A percentile compares a stretch with the other conserved stretches of the same genome.
phyloP scores from a whole-genome alignment of 2,329 filamentous ascomycete species.

The Monosporascus sp. region DNA sequence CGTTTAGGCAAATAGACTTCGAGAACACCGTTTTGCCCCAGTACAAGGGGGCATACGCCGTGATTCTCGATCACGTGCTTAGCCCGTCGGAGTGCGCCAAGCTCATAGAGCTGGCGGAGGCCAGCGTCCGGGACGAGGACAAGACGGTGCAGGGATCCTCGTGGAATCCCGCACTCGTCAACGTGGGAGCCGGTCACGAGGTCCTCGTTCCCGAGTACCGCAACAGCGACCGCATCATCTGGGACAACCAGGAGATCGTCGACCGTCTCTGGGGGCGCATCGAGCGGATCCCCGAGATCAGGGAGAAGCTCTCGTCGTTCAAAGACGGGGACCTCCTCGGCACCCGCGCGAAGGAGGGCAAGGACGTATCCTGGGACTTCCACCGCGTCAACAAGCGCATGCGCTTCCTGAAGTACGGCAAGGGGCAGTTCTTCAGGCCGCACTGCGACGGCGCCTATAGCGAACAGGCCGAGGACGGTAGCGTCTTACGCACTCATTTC shows the following conservation, averaged over 20 bases:
- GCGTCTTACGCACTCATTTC: conserved; percentile 40
- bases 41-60: conserved; percentile 51
- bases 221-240: conserved; percentile 72
- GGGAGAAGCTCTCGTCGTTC: conserved; percentile 32
- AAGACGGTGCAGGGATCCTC: conserved; percentile 23
- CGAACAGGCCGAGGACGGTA: conserved; percentile 41
- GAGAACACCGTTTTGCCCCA: conserved; percentile 41
- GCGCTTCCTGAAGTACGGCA: conserved; percentile 68
- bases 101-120: conserved; percentile 47
- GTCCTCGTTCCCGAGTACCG: conserved; percentile 51
- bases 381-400: conserved; percentile 63
- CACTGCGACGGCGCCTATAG: conserved; percentile 65
- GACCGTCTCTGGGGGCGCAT: conserved; percentile 60
- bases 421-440: conserved; percentile 67
- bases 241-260: conserved; percentile 59
- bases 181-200: conserved; percentile 58
- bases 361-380: conserved; percentile 34
- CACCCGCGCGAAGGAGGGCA: conserved; percentile 19
- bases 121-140: conserved; percentile 44
- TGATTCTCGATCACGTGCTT: conserved; percentile 59
- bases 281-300: conserved; percentile 34
- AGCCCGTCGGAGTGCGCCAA: conserved; percentile 56
- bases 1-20: conserved; percentile 49
- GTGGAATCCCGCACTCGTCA: conserved; percentile 68
- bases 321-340: conserved; percentile 28